Base-by-base conservation (phyloP, 768 basidiomycete genomes). In the Collybia sordida region DNA sequence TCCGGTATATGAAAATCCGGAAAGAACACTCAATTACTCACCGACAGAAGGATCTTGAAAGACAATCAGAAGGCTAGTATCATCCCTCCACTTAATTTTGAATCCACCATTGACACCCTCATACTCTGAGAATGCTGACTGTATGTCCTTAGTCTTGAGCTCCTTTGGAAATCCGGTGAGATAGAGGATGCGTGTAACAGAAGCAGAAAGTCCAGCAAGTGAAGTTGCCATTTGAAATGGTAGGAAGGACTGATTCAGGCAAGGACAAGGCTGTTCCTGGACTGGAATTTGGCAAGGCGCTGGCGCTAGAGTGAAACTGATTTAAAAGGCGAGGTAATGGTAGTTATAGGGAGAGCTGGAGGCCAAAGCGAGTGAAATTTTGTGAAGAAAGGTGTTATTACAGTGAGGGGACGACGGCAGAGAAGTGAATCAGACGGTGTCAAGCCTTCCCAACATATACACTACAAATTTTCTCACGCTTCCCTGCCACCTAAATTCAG, bases 71-170 rank as follows among this genome's bases (percentile, higher is more conserved):
- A 96, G 88, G 64, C 90, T 95, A 31, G 92, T 93, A 70, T 99
- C 97, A 69, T 99, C 95, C 60, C 84, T 81, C 97, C 97, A 99
- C 68, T 99, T 99, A 66, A 99, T 95, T 79, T 95, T 93, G 77
- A 96, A 97, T 19, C 97, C 97, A 23, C 96, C 97, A 49, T 77
- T 82, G 45, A 85, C 74, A 52, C 72, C 78, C 61, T 97, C 93
- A 81, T 88, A 98, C 39, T 94, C 93, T 43, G 85, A 75, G 68
- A 98, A 97, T 39, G 93, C 89, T 37, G 78, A 64, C 64, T 98
- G 94, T 42, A 99, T 90, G 70, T 99, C 97, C 67, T 93, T 88
- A 45, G 97, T 99, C 77, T 98, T 99, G 62, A 99, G 83, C 73
- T 94, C 89, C 65, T 94, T 89, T 8, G 91, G 81, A 65, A 99